Evolutionary conservation across 164 flowering plant genomes (phyloP).

Genomic region (Nymphaea colorata): DNA sequence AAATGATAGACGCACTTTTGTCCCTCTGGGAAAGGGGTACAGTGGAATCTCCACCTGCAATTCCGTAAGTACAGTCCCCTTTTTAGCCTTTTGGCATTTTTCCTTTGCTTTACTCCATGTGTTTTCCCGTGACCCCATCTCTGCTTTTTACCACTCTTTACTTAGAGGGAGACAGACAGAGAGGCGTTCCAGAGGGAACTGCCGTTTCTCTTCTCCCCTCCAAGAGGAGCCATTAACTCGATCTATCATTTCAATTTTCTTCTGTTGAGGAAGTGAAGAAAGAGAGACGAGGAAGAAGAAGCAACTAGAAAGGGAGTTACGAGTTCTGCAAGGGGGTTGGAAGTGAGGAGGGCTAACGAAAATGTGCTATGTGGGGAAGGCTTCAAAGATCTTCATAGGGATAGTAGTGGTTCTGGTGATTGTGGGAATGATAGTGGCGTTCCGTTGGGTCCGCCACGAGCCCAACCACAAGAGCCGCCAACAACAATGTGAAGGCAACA

Average conservation of each 20-base stretch:
- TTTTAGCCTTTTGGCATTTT: background rate
- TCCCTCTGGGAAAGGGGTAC: no score
- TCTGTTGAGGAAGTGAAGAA: background rate
- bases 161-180: background rate
- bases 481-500: no score
- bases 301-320: background rate
- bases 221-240: background rate
- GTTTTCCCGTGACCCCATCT: background rate
- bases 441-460: conserved; percentile 30
- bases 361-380: conserved; percentile 85
- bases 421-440: conserved; percentile 50
- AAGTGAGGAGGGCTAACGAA: background rate
- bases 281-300: background rate
- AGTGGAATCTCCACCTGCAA: no score
- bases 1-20: no score
- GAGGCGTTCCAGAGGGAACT: background rate
- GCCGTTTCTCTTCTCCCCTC: no score
- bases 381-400: conserved; percentile 91
- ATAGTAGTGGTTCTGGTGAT: conserved; percentile 41
- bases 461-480: background rate
- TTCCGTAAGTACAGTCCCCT: no score
- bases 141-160: background rate
- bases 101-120: background rate
- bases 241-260: no score
- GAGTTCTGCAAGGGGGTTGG: background rate